Conservation (phyloP, 139 green algal genomes). For the Edaphochlamys debaryana region DNA sequence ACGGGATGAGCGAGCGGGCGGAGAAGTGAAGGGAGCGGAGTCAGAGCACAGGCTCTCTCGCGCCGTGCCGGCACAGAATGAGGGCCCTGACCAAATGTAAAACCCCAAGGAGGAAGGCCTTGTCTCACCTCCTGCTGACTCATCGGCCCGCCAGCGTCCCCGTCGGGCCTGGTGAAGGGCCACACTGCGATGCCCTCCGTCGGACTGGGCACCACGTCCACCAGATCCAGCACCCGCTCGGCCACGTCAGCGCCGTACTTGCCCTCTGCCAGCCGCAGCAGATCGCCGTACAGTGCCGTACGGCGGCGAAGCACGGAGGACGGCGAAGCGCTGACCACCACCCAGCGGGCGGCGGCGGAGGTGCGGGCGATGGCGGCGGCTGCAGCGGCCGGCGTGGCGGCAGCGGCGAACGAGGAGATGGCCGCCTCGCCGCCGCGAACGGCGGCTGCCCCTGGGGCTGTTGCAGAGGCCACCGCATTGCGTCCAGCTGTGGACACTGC, state of each 20-base stretch:
- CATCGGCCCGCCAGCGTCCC: background rate
- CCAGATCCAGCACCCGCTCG: constrained; percentile 5
- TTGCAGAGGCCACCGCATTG: no score
- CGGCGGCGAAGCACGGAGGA: constrained; percentile 8
- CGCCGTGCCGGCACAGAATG: background rate
- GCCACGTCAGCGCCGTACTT: background rate
- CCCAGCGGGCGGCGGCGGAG: background rate
- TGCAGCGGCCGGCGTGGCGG: background rate
- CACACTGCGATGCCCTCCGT: constrained; percentile 1
- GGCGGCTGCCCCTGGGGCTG: no score
- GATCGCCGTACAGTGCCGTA: background rate
- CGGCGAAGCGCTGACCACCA: background rate
- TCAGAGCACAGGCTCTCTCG: background rate
- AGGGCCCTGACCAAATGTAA: background rate
- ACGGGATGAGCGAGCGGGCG: background rate
- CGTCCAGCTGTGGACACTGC: no score
- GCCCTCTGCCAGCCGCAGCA: background rate
- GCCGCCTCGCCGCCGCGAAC: no score
- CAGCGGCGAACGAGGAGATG: background rate
- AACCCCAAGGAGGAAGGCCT: no score
- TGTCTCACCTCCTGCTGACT: background rate
- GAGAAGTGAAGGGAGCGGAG: background rate
- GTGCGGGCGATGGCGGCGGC: background rate
- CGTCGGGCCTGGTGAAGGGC: background rate
- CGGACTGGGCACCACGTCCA: constrained; percentile 18